Conservation (phyloP, 2,329 filamentous ascomycete genomes). For the Exophiala sp. region DNA sequence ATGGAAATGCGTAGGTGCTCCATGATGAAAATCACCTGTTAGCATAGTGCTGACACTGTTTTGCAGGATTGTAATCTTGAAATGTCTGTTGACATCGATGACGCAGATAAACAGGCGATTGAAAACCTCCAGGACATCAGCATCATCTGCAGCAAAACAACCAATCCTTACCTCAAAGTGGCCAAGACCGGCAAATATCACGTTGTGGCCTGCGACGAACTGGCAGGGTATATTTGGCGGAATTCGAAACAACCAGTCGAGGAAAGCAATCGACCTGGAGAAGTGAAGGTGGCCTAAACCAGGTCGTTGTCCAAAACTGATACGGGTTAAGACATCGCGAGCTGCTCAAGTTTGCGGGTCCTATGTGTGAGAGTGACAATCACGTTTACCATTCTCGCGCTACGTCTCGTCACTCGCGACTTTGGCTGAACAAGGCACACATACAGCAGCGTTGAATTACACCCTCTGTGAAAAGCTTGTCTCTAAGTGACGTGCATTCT, state of each 20-base stretch:
- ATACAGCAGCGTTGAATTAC: no score
- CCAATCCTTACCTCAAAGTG: slow-evolving; percentile 28
- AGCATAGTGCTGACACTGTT: slow-evolving; percentile 1
- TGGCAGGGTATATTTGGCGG: slow-evolving; percentile 23
- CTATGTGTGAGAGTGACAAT: no score
- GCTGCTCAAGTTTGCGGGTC: no score
- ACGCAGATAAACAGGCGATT: slow-evolving; percentile 26
- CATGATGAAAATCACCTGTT: background rate
- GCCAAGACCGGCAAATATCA: slow-evolving; percentile 26
- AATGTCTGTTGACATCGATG: slow-evolving; percentile 28
- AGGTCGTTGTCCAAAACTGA: background rate
- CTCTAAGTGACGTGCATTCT: no score
- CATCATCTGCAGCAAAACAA: slow-evolving; percentile 28
- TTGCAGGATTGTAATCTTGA: slow-evolving; percentile 27
- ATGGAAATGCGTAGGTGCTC: slow-evolving; percentile 29
- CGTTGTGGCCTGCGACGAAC: slow-evolving; percentile 28
- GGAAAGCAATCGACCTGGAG: slow-evolving; percentile 14
- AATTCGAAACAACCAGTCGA: slow-evolving; percentile 25
- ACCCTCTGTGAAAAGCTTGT: no score
- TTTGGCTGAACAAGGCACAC: no score
- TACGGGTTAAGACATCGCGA: no score
- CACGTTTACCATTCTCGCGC: no score
- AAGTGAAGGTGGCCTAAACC: slow-evolving; percentile 11
- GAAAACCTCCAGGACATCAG: slow-evolving; percentile 27
- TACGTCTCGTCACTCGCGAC: no score